These are phyloP conservation scores for Saccharomyces mikatae DNA, from an alignment of 805 yeast genomes.

Conservation along the genomic window DNA sequence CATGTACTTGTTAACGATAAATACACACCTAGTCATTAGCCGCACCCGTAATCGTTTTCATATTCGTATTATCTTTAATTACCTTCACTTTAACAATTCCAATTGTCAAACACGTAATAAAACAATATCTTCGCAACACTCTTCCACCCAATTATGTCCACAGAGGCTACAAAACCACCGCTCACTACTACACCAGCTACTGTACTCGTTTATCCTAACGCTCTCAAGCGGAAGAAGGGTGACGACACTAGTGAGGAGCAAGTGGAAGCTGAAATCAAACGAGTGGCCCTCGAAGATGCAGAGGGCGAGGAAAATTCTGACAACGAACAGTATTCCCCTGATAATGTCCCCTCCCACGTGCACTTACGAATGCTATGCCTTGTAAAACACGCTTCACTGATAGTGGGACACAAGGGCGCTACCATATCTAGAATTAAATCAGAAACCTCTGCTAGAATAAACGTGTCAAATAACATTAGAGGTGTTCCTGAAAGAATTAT, in stretches of 20 bases:
- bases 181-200: not conserved
- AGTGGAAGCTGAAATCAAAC: slow-evolving; percentile 47
- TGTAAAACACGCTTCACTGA: slow-evolving; percentile 63
- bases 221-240: slow-evolving; percentile 55
- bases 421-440: slow-evolving; percentile 57
- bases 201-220: slow-evolving; percentile 10
- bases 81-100: not conserved
- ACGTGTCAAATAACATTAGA: slow-evolving; percentile 63
- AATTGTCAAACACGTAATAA: not conserved
- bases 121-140: not conserved
- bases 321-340: slow-evolving; percentile 9
- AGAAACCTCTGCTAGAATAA: slow-evolving; percentile 53
- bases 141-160: not conserved
- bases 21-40: not conserved
- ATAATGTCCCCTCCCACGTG: slow-evolving; percentile 35
- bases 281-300: slow-evolving; percentile 63
- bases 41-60: not conserved
- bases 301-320: slow-evolving; percentile 4
- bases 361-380: slow-evolving; percentile 68
- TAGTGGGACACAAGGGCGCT: slow-evolving; percentile 80
- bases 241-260: slow-evolving; percentile 42
- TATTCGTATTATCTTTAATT: not conserved
- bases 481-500: slow-evolving; percentile 70
- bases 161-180: not conserved
- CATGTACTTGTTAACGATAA: not conserved